These are phyloP conservation scores for Tolypocladium tropicale DNA, from an alignment of 2,329 filamentous ascomycete genomes.

Conservation along the genomic window DNA sequence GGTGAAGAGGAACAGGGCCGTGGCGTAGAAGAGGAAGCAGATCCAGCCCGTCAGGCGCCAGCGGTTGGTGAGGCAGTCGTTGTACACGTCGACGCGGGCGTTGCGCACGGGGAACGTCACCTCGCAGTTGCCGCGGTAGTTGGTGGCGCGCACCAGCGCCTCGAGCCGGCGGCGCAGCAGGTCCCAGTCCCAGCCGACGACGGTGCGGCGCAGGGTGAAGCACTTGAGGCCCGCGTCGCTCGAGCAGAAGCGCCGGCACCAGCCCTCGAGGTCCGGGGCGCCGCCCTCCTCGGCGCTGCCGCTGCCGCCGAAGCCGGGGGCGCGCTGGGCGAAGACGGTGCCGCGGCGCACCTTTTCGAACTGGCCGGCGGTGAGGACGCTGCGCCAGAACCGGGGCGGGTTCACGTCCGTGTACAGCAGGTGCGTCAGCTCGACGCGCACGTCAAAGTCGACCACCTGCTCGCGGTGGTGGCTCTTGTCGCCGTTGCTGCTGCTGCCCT, in stretches of 20 bases:
- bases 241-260: conserved; percentile 59
- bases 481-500: conserved; percentile 1
- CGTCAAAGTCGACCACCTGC: conserved; percentile 47
- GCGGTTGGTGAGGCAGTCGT: conserved; percentile 47
- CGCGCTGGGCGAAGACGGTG: conserved; percentile 43
- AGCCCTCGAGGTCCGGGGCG: conserved; percentile 33
- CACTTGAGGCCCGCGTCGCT: conserved; percentile 46
- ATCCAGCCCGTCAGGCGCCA: conserved; percentile 58
- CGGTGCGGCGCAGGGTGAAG: conserved; percentile 39
- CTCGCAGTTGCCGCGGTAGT: conserved; percentile 53
- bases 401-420: conserved; percentile 40
- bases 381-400: conserved; percentile 27
- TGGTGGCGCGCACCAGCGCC: conserved; percentile 49
- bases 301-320: conserved; percentile 29
- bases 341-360: conserved; percentile 55
- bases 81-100: conserved; percentile 51
- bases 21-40: conserved; percentile 53
- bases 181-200: conserved; percentile 51
- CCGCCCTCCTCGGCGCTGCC: conserved; percentile 17
- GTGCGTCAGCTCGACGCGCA: conserved; percentile 48
- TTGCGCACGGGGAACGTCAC: conserved; percentile 52
- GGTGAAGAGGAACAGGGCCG: conserved; percentile 56
- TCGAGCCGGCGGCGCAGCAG: conserved; percentile 41
- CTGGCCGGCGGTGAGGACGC: conserved; percentile 43
- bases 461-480: conserved; percentile 34